These are phyloP conservation scores for Solanum piurae DNA, from an alignment of 257 asterid genomes.

Conservation along the genomic window DNA sequence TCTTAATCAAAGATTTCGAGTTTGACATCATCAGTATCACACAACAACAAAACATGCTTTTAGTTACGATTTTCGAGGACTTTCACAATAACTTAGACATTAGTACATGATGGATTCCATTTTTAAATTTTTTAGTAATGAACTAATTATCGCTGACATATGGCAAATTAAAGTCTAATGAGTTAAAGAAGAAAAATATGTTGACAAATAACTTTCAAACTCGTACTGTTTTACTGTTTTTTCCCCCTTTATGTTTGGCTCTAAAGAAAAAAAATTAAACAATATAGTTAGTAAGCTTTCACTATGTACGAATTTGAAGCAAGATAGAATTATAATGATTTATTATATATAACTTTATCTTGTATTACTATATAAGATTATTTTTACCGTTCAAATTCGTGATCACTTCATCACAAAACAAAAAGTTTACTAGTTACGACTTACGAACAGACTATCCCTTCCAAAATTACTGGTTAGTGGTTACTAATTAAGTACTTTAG, in stretches of 20 bases:
- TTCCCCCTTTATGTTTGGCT: neutral
- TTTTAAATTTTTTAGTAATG: neutral
- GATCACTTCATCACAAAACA: neutral
- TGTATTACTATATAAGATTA: neutral
- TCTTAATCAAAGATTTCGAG: neutral
- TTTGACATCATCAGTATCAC: neutral
- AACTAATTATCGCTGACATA: neutral
- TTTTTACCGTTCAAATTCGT: accelerated
- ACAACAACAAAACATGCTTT: neutral
- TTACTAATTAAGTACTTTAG: neutral
- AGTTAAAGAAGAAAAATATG: neutral
- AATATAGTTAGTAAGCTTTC: neutral
- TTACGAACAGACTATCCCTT: no score
- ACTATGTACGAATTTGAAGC: neutral
- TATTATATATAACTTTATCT: neutral
- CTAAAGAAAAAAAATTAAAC: no score
- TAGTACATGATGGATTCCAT: neutral
- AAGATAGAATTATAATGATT: neutral
- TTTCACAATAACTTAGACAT: neutral
- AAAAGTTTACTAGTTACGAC: neutral
- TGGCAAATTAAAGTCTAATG: neutral
- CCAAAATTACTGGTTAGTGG: neutral
- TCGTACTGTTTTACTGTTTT: neutral
- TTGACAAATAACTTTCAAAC: no score
- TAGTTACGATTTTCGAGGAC: neutral